A percentile compares a stretch with the other conserved stretches of the same genome.
These are phyloP conservation scores for Kentomonas sorsogonicus DNA, from an alignment of 208 protist species.

Conservation along the genomic window DNA sequence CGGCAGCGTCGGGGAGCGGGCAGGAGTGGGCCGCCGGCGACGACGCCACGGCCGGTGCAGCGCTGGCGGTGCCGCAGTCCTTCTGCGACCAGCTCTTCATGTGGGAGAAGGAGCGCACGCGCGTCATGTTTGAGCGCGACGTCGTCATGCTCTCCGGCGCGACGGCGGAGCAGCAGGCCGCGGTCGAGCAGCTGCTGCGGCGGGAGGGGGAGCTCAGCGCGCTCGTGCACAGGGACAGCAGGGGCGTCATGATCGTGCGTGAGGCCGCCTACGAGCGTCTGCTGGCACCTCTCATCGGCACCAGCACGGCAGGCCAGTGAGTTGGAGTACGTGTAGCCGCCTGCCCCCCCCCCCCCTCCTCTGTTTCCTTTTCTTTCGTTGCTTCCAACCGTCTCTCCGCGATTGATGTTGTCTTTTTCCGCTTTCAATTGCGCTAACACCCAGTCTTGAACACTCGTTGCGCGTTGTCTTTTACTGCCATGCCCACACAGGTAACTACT, in stretches of 20 bases:
- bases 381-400: background rate
- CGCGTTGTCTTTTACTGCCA: too few species aligned
- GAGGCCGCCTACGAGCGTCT: constrained; percentile 67
- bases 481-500: too few species aligned
- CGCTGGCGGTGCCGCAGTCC: constrained; percentile 70
- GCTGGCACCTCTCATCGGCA: constrained; percentile 28
- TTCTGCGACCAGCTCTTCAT: constrained; percentile 84
- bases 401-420: constrained; percentile 5
- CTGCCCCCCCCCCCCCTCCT: background rate
- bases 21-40: constrained; percentile 3
- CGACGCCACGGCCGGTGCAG: constrained; percentile 14
- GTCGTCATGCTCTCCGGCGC: constrained; percentile 72
- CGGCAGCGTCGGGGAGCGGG: background rate
- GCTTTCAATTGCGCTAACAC: too few species aligned
- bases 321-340: background rate
- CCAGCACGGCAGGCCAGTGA: background rate
- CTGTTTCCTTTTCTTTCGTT: background rate
- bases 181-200: constrained; percentile 34
- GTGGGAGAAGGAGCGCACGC: constrained; percentile 84
- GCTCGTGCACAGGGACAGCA: constrained; percentile 50
- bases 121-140: constrained; percentile 64
- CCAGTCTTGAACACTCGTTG: too few species aligned
- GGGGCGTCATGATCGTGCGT: constrained; percentile 53
- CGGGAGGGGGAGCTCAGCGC: constrained; percentile 51
- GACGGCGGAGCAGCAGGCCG: constrained; percentile 39